A percentile compares a stretch with the other conserved stretches of the same genome.
Conservation (phyloP, 345 rosid genomes). For the Populus davidiana region DNA sequence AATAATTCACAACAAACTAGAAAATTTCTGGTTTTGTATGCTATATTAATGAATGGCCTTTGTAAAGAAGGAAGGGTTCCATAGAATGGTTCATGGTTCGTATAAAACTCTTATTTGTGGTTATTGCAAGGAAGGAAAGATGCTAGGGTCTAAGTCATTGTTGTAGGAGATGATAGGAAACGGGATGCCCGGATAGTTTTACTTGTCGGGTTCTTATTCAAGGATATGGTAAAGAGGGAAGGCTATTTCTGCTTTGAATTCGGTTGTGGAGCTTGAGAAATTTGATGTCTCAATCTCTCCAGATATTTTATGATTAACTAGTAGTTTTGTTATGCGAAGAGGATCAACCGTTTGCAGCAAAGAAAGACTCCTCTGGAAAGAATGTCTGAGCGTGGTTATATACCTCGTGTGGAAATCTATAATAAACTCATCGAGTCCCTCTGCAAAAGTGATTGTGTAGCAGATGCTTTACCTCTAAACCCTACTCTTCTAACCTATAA, state of each 20-base stretch:
- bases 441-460: slow-evolving; percentile 36
- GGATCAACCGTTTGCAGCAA: slow-evolving; percentile 84
- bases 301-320: slow-evolving; percentile 47
- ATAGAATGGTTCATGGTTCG: slow-evolving; percentile 16
- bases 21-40: slow-evolving; percentile 50
- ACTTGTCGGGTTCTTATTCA: slow-evolving; percentile 57
- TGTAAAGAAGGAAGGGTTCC: slow-evolving; percentile 74
- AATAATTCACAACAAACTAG: too few relatives aligned
- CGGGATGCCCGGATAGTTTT: slow-evolving; percentile 49
- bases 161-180: slow-evolving; percentile 65
- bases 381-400: slow-evolving; percentile 41
- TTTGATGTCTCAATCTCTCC: slow-evolving; percentile 43
- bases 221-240: slow-evolving; percentile 54
- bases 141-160: slow-evolving; percentile 55
- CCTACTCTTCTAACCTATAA: slow-evolving; percentile 36
- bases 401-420: slow-evolving; percentile 40
- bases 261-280: slow-evolving; percentile 62
- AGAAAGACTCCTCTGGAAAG: slow-evolving; percentile 44
- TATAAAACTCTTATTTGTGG: slow-evolving; percentile 74
- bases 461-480: slow-evolving; percentile 49
- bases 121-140: slow-evolving; percentile 69
- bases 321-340: slow-evolving; percentile 56
- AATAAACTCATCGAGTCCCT: slow-evolving; percentile 53
- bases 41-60: slow-evolving; percentile 71
- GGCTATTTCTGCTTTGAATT: slow-evolving; percentile 71